phyloP scores from a whole-genome alignment of 1,284 basidiomycete species.

The Hortiboletus rubellus region DNA sequence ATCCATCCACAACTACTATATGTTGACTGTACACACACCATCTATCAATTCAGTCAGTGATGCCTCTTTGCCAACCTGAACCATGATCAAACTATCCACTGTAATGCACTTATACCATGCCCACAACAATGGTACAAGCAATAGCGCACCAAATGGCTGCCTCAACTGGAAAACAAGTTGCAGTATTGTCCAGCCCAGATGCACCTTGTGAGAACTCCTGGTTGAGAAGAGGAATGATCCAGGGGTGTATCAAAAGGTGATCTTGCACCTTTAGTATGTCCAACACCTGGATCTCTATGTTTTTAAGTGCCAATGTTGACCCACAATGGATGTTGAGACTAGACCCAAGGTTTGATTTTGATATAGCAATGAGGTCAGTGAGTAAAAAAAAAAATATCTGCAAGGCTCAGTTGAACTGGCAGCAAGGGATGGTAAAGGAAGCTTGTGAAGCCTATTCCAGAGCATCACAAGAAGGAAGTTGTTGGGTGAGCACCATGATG shows the following conservation, averaged over 20 bases:
- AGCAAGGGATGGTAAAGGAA: neutral
- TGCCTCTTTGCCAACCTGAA: too few relatives aligned
- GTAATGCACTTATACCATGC: too few relatives aligned
- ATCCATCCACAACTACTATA: too few relatives aligned
- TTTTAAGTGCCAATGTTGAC: neutral
- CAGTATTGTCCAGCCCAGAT: too few relatives aligned
- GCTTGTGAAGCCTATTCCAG: neutral
- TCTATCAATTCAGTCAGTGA: too few relatives aligned
- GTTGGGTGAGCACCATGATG: constrained; percentile 9
- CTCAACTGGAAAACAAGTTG: too few relatives aligned
- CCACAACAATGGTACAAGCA: too few relatives aligned
- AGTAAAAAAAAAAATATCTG: constrained; percentile 7
- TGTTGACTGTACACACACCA: too few relatives aligned
- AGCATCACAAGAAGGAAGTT: neutral
- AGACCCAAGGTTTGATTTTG: neutral
- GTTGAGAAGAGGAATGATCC: too few relatives aligned
- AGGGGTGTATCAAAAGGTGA: constrained; percentile 4
- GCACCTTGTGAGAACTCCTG: too few relatives aligned
- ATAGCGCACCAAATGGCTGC: too few relatives aligned
- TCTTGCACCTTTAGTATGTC: neutral
- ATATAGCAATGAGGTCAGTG: neutral
- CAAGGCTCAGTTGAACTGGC: constrained; percentile 2
- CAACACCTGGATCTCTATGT: neutral
- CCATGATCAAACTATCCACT: too few relatives aligned
- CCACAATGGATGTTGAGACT: neutral